Base-by-base conservation (phyloP, 768 basidiomycete genomes). In the Suillus subaureus region DNA sequence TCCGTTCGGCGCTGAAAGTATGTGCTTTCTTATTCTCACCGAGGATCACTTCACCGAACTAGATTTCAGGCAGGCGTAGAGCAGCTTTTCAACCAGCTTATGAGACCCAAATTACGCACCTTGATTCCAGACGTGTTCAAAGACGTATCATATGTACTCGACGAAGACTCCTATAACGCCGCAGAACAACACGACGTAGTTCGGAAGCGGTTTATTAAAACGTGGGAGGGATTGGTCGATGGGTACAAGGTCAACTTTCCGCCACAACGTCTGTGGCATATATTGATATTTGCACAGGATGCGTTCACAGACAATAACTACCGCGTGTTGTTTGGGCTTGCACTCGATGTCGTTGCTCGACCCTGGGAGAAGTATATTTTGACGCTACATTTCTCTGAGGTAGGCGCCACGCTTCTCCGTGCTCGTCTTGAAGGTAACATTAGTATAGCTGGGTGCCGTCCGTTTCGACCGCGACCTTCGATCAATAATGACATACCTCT, bases 301-400 rank as follows among this genome's bases (percentile, higher is more conserved):
- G 81, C 87, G 0, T 90, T 97, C 74, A 97, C 95, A 0, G 94
- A 97, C 64, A 83, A 78, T 56, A 99, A 98, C 75, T 97, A 91
- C 73, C 89, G 92, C 12, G 74, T 89, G 28, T 89, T 99, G 78
- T 97, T 96, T 73, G 87, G 87, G 11, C 84, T 97, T 43, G 89
- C 89, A 0, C 84, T 99, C 18, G 96, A 97, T 72, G 87, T 93
- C 8, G 81, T 99, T 23, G 87, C 97, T n/a, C 84, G 93, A 56
- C 96, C 96, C 52, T 98, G 96, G 96, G 97, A 99, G 79, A 97
- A 93, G 75, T 86, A 89, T 70, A 81, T 96, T 26, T 82, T 89
- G 70, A 83, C 87, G 1, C 83, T 97, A 72, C 90, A 86, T 77
- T 98, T 92, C 74, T 93, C 93, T 13, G 97, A 99, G 84, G 96